These are phyloP conservation scores for Mentha longifolia DNA, from an alignment of 257 asterid genomes.

Conservation along the genomic window DNA sequence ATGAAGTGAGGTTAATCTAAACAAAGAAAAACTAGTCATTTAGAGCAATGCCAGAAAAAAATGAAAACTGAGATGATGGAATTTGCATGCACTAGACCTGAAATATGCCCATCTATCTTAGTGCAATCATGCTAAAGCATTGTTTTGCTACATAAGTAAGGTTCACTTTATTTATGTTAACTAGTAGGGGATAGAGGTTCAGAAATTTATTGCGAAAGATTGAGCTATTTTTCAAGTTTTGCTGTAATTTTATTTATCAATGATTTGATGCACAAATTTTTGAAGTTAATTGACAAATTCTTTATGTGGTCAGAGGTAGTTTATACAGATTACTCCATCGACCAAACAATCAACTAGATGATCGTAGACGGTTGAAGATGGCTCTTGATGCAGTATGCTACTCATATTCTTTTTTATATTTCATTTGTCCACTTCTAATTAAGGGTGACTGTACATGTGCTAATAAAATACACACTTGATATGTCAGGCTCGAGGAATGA, in stretches of 20 bases:
- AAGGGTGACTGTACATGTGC: conserved; percentile 26
- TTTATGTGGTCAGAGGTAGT: conserved; percentile 78
- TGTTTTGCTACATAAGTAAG: neutral
- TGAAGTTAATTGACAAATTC: conserved; percentile 30
- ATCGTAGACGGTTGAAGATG: conserved; percentile 89
- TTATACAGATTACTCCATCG: conserved; percentile 93
- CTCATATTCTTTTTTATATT: conserved; percentile 16
- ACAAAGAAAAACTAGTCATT: conserved; percentile 3
- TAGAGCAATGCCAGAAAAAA: neutral
- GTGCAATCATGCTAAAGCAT: neutral
- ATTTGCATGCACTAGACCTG: neutral
- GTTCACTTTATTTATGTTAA: conserved; percentile 8
- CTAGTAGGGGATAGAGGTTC: neutral
- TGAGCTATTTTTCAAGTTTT: neutral
- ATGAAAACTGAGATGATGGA: neutral
- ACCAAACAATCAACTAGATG: conserved; percentile 88
- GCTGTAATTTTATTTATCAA: conserved; percentile 16
- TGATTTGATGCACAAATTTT: conserved; percentile 8
- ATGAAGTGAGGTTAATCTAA: conserved; percentile 6
- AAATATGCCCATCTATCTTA: neutral
- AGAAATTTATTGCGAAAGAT: neutral
- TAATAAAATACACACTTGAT: conserved; percentile 26
- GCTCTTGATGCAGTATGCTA: conserved; percentile 92
- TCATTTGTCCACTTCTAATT: conserved; percentile 31
- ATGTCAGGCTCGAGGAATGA: conserved; percentile 95